Evolutionary conservation across 345 rosid species (phyloP).

Genomic region (Murraya koenigii): DNA sequence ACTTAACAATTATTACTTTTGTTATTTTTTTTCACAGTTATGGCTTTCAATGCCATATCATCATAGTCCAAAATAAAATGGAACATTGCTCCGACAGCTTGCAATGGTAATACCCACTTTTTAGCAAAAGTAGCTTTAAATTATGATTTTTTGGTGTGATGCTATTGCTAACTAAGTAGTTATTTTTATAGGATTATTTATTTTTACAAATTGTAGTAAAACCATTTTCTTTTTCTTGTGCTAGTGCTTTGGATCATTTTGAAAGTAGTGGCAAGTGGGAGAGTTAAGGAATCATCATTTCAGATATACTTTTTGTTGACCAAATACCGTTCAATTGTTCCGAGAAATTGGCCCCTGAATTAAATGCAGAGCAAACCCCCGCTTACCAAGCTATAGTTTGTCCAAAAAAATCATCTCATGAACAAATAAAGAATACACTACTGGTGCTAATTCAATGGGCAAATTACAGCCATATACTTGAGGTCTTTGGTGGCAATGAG

Average conservation of each 20-base stretch:
- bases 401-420: conserved; percentile 4
- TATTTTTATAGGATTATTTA: too few relatives aligned
- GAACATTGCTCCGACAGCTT: too few relatives aligned
- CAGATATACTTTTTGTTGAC: conserved; percentile 9
- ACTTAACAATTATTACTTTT: too few relatives aligned
- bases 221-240: not conserved
- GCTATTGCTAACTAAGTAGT: too few relatives aligned
- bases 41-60: too few relatives aligned
- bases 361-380: not conserved
- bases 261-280: conserved; percentile 4
- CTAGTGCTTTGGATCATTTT: not conserved
- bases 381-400: not conserved
- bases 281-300: conserved; percentile 14
- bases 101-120: too few relatives aligned
- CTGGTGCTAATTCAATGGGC: conserved; percentile 6
- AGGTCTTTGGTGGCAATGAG: conserved; percentile 27
- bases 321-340: conserved; percentile 7
- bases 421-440: not conserved
- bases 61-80: too few relatives aligned
- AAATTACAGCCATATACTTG: conserved; percentile 16
- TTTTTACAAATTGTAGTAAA: too few relatives aligned
- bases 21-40: too few relatives aligned
- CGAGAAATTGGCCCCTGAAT: conserved; percentile 11
- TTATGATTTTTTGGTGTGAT: too few relatives aligned
- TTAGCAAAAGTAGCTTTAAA: too few relatives aligned